A percentile compares a stretch with the other conserved stretches of the same genome.
Conservation (phyloP, 345 rosid species). For the Heritiera littoralis region DNA sequence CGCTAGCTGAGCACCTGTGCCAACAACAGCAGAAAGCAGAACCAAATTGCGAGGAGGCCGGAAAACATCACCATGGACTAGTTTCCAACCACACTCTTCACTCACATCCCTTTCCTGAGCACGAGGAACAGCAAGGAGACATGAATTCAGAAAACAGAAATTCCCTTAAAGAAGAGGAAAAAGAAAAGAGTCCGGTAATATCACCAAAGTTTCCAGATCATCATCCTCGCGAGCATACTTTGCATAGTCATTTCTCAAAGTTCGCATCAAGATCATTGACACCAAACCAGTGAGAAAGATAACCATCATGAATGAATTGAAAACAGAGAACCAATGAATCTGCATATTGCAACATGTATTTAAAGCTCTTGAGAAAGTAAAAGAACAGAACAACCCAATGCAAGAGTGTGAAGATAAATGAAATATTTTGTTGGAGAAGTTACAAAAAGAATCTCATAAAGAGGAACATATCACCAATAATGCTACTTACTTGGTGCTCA, state of each 20-base stretch:
- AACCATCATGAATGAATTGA: slow-evolving; percentile 99
- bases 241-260: slow-evolving; percentile 92
- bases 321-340: slow-evolving; percentile 99
- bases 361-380: slow-evolving; percentile 1
- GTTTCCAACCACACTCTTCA: slow-evolving; percentile 99
- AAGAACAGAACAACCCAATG: not conserved
- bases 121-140: slow-evolving; percentile 10
- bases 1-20: slow-evolving; percentile 95
- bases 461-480: slow-evolving; percentile 6
- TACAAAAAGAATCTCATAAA: not conserved
- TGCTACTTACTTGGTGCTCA: slow-evolving; percentile 78
- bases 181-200: slow-evolving; percentile 19
- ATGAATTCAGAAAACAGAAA: slow-evolving; percentile 17
- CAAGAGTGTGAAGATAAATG: not conserved
- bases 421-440: not conserved
- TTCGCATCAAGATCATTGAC: slow-evolving; percentile 97
- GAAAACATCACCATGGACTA: slow-evolving; percentile 98
- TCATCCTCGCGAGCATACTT: slow-evolving; percentile 97
- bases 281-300: slow-evolving; percentile 98
- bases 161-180: not conserved
- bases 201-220: slow-evolving; percentile 90
- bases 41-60: slow-evolving; percentile 69
- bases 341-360: slow-evolving; percentile 38
- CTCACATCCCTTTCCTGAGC: slow-evolving; percentile 94
- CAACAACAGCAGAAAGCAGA: slow-evolving; percentile 89